Base-by-base conservation (phyloP, 352 stramenopile species). In the Phytophthora rubi region DNA sequence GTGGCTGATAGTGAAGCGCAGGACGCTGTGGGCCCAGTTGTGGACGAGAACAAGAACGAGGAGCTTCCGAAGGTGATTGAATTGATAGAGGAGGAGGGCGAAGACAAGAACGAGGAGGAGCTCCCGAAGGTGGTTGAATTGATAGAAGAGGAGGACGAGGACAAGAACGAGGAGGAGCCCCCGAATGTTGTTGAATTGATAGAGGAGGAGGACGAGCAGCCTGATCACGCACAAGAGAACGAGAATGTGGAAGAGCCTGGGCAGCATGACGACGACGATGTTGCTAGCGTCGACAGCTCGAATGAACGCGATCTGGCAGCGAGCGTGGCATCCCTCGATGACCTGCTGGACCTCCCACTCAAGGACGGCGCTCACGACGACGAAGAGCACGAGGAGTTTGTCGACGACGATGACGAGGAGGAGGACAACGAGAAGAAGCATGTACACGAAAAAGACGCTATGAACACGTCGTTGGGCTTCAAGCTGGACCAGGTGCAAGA, bases 251-350 rank as follows among this genome's bases (percentile, higher is more conserved):
- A 10, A 15, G 16, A n/a, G 1, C 39, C 15, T 3, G 39, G 23
- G 39, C 39, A 68, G 2, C 53, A 69, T 23, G 59, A 65, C 2
- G 54, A 74, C 53, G 64, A 68, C 13, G 73, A 75, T 13, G 53
- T 48, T 67, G 57, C 39, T 26, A 77, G 64, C 23, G 62, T 68
- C 10, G 56, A 59, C 15, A 74, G 61, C 7, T 68, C 60, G 3
- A 71, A 77, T 32, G 73, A 80, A 56, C 69, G 73, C 26, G 64
- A 77, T 23, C 26, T 80, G 21, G 65, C 73, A 26, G 73, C 69
- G 12, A 75, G 69, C 63, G 60, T 80, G 12, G 61, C 57, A 9
- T 77, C 73, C 1, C 55, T 77, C 37, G 73, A 80, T 26, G 69
- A 75, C 10, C 52, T 80, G n/a, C 69, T 80, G 53, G 69, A 75